Evolutionary conservation across 116 monocot genomes (phyloP).

Genomic region (Thalassia testudinum): DNA sequence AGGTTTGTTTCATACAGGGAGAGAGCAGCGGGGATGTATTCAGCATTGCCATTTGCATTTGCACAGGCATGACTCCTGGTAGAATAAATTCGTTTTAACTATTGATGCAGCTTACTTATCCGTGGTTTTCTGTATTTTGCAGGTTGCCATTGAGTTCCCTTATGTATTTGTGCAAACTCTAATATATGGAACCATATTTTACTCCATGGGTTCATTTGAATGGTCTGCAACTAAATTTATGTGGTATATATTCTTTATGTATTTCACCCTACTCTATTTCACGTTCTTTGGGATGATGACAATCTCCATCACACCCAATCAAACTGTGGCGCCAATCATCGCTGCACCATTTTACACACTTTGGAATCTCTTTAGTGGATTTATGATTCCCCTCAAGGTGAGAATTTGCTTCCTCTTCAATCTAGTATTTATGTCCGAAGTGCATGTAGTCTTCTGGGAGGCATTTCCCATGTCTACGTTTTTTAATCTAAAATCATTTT

Average conservation of each 20-base stretch:
- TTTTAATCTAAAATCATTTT: too few relatives aligned
- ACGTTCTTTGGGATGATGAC: constrained; percentile 99
- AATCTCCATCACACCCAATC: constrained; percentile 87
- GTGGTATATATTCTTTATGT: constrained; percentile 96
- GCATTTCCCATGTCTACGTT: too few relatives aligned
- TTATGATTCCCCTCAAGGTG: constrained; percentile 84
- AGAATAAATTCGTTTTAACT: background rate
- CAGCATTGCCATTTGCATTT: constrained; percentile 86
- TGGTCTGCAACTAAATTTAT: constrained; percentile 66
- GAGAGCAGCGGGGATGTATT: constrained; percentile 99
- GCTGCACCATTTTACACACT: constrained; percentile 94
- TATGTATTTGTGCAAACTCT: constrained; percentile 89
- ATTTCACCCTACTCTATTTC: constrained; percentile 92
- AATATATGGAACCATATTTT: constrained; percentile 87
- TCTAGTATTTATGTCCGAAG: too few relatives aligned
- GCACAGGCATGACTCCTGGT: constrained; percentile 43
- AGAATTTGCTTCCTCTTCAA: background rate
- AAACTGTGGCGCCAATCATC: constrained; percentile 85
- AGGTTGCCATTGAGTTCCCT: constrained; percentile 97
- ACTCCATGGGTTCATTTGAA: constrained; percentile 83
- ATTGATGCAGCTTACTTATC: background rate
- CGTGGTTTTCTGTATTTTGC: constrained; percentile 9
- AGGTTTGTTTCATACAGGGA: constrained; percentile 95
- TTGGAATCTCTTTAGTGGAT: constrained; percentile 98
- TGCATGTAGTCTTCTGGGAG: too few relatives aligned